phyloP scores from a whole-genome alignment of 2,329 filamentous ascomycete species.

The Catunica adiposa region DNA sequence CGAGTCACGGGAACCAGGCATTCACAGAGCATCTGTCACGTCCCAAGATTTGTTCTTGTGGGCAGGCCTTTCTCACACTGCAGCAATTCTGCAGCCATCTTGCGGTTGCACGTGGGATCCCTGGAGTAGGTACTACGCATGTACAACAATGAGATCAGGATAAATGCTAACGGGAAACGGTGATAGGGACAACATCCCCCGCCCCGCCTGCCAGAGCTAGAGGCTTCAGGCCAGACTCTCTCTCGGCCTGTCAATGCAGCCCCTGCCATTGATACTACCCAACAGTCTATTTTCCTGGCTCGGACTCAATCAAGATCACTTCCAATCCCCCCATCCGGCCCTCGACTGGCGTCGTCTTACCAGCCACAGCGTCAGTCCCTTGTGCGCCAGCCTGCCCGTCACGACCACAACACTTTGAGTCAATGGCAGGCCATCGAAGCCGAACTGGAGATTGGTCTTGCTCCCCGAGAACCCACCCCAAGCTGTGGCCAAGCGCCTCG shows the following conservation, averaged over 20 bases:
- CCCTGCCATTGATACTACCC: no score
- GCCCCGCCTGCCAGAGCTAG: neutral
- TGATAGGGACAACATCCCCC: neutral
- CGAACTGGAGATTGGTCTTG: neutral
- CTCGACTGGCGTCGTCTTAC: no score
- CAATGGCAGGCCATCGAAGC: conserved; percentile 1
- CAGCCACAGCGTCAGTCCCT: no score
- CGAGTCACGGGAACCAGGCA: neutral
- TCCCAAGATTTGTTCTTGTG: conserved; percentile 4
- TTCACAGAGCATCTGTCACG: neutral
- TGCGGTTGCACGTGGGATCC: conserved; percentile 1
- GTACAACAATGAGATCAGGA: neutral
- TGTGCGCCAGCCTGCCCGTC: neutral
- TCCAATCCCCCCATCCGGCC: no score
- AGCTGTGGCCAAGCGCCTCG: neutral
- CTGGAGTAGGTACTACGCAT: neutral
- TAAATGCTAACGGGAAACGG: no score
- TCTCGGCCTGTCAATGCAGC: no score
- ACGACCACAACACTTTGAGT: neutral
- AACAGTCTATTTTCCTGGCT: no score
- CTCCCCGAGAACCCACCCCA: neutral
- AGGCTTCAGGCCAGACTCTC: no score
- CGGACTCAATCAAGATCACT: no score
- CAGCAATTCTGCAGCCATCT: conserved; percentile 5
- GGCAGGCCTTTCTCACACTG: conserved; percentile 2